Evolutionary conservation across 139 green algal genomes (phyloP), one percentile per base, ranked within the genome.

Genomic region (Auxenochlorella protothecoides): DNA sequence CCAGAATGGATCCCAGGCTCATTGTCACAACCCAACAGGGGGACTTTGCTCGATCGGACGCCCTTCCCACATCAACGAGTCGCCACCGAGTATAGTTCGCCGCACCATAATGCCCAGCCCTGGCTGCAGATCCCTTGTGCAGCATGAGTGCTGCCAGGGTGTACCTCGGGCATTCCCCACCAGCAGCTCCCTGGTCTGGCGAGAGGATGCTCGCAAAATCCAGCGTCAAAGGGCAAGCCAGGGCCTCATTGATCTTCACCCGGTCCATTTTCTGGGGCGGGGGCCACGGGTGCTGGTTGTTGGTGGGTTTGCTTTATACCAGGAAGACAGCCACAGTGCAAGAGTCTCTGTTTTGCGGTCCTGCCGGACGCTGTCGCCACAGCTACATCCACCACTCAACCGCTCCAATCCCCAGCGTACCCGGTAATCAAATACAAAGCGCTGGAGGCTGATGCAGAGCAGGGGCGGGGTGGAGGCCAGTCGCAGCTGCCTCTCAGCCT

Each of bases 351-450:
- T 44, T 44, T 44, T 44, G 27, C 27, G 27, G 27, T 44, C 27
- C 27, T 44, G 27, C 27, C 27, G 1, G 27, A 44, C 27, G 27
- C 27, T 44, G 27, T 44, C 27, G 27, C 27, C 27, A 44, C 27
- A 44, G 0, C 27, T 44, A 44, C 27, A 44, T 44, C 27, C 27
- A 44, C 27, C 27, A 44, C 27, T 44, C 27, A 44, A 44, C 27
- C 27, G 27, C 27, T 44, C 27, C 27, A 44, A 64, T 68, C 44
- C 13, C 1, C 57, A 6, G n/a, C 68, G 53, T 63, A 91, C 85
- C 80, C 90, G 69, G 53, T 81, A 76, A 77, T 97, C 87, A 78
- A 95, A 97, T 12, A 96, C 88, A 70, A 97, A 97, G 65, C 92
- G 87, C 84, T 96, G 90, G 62, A 97, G 85, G 5, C 86, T 85